Conservation (phyloP, 352 stramenopile species). For the Halophytophthora batemanensis region DNA sequence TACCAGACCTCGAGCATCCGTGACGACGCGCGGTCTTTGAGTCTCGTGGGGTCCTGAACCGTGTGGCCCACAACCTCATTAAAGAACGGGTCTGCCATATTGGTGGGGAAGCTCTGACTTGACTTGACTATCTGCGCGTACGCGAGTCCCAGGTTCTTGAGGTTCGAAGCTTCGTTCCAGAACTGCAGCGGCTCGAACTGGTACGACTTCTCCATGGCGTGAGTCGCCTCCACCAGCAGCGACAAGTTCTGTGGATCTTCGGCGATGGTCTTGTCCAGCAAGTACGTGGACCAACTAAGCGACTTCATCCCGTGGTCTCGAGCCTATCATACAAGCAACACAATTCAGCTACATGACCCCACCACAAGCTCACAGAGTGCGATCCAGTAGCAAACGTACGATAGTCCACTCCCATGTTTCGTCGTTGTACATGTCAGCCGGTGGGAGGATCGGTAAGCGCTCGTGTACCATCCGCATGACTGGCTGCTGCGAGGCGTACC, state of each 20-base stretch:
- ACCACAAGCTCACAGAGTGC: no score
- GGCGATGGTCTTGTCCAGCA: constrained; percentile 85
- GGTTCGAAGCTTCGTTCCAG: constrained; percentile 47
- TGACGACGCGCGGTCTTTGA: constrained; percentile 60
- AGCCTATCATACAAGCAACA: constrained; percentile 27
- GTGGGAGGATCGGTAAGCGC: constrained; percentile 39
- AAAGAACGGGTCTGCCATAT: constrained; percentile 39
- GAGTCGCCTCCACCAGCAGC: constrained; percentile 67
- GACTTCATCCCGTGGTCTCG: constrained; percentile 74
- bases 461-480: constrained; percentile 37
- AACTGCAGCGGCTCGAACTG: constrained; percentile 72
- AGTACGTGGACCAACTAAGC: constrained; percentile 79
- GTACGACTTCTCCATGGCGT: constrained; percentile 62
- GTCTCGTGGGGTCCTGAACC: constrained; percentile 40
- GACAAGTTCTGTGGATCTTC: constrained; percentile 60
- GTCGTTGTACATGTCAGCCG: constrained; percentile 75
- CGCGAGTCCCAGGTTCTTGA: constrained; percentile 93
- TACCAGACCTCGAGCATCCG: constrained; percentile 74
- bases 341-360: no score
- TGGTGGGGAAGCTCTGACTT: constrained; percentile 37
- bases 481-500: constrained; percentile 41
- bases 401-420: constrained; percentile 94
- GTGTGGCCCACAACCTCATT: constrained; percentile 39
- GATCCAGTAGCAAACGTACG: constrained; percentile 31
- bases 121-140: constrained; percentile 92